Conservation (phyloP, 805 yeast species). For the Hanseniaspora valbyensis region DNA sequence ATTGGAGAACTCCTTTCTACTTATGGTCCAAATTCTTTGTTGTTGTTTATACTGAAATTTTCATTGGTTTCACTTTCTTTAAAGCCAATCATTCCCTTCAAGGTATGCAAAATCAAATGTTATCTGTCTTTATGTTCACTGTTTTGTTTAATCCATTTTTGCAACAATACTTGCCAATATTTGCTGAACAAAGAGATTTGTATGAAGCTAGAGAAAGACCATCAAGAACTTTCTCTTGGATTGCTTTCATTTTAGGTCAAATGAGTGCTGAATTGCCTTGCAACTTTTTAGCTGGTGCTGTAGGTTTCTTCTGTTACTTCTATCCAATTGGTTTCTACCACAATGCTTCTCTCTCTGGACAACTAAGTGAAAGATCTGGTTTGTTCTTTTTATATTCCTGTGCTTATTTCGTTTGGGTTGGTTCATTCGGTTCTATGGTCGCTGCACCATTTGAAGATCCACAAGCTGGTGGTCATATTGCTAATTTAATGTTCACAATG, state of each 20-base stretch:
- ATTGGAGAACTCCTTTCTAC: slow-evolving; percentile 57
- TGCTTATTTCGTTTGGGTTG: slow-evolving; percentile 43
- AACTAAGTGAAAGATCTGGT: slow-evolving; percentile 46
- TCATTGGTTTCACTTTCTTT: slow-evolving; percentile 66
- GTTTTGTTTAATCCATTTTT: slow-evolving; percentile 45
- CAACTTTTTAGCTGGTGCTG: slow-evolving; percentile 50
- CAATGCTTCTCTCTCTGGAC: slow-evolving; percentile 46
- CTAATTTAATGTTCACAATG: slow-evolving; percentile 48
- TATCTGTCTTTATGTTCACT: slow-evolving; percentile 58
- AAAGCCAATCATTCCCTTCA: slow-evolving; percentile 53
- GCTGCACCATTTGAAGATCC: slow-evolving; percentile 49
- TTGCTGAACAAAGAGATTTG: slow-evolving; percentile 48
- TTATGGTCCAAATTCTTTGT: slow-evolving; percentile 50
- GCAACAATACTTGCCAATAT: slow-evolving; percentile 55
- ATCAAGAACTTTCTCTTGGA: slow-evolving; percentile 59
- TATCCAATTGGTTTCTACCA: slow-evolving; percentile 59
- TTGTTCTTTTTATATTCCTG: slow-evolving; percentile 37
- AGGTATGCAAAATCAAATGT: slow-evolving; percentile 75
- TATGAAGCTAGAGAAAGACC: slow-evolving; percentile 69
- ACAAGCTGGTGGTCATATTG: slow-evolving; percentile 54
- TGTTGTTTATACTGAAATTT: slow-evolving; percentile 45
- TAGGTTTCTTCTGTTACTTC: slow-evolving; percentile 52
- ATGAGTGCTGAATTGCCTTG: slow-evolving; percentile 57
- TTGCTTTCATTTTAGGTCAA: slow-evolving; percentile 50
- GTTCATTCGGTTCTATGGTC: slow-evolving; percentile 48